Base-by-base conservation (phyloP, 352 stramenopile genomes). In the Phytophthora melonis region DNA sequence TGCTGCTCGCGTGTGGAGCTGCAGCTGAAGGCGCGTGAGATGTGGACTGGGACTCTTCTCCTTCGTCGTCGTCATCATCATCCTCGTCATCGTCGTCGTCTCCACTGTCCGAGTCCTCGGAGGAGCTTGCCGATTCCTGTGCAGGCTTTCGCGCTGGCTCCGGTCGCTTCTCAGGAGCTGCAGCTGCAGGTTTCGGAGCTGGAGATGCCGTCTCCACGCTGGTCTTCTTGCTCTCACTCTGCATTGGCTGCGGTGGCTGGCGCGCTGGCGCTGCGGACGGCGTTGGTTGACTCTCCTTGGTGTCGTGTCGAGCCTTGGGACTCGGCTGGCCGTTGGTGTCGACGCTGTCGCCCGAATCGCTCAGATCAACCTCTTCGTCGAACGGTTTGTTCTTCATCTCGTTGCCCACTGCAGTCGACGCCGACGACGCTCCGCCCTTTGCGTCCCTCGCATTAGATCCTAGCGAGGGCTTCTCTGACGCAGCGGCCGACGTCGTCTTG, bases 351-450 rank as follows among this genome's bases (percentile, higher is more conserved):
- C 84, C 90, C 11, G 90, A 97, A 66, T 97, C 91, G 58, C 90
- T 97, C 41, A 97, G 58, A 54, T 96, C 90, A 8, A 97, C 82
- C 74, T 96, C 78, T 75, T 95, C 90, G 54, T 97, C 91, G 58
- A 96, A 95, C 57, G 90, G 90, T 30, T 87, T 85, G 74, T 97
- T 97, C 68, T 95, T 95, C 43, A 88, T 71, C 70, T 96, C 90
- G 14, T 63, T 74, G 0, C 75, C 83, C 3, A 68, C 43, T 13
- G 54, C 18, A 3, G 43, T 58, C 3, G 30, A 54, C 10, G 36
- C 50, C 8, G 50, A 43, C 5, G 62, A 21, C 14, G 56, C 53
- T 21, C 36, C 45, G 53, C 19, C 36, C 23, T 75, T 76, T 3
- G 66, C 27, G 5, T 63, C 63, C 27, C 52, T 53, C 45, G 58